Conservation (phyloP, 176 grass and related monocot genomes). For the Eremochloa ophiuroides region DNA sequence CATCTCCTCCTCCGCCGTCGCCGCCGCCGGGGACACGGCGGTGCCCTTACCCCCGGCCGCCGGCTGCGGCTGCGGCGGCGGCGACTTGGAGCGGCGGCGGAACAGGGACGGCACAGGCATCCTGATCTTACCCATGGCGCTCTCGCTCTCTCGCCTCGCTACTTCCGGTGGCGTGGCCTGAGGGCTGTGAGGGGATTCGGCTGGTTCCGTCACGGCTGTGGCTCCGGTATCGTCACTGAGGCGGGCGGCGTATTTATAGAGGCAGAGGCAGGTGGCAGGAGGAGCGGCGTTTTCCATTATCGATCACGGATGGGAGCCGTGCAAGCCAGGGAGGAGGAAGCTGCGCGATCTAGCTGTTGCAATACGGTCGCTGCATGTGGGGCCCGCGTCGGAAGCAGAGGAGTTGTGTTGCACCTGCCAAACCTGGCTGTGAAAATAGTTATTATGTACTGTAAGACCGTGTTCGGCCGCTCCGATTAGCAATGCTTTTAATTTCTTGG, state of each 20-base stretch:
- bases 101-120: conserved; percentile 65
- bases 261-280: not conserved
- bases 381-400: not conserved
- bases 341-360: not conserved
- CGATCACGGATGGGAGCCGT: not conserved
- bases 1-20: conserved; percentile 59
- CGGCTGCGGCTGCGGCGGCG: not conserved
- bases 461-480: too few relatives aligned
- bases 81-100: conserved; percentile 47
- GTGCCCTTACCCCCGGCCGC: not conserved
- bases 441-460: too few relatives aligned
- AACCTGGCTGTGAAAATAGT: not conserved
- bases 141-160: not conserved
- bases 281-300: not conserved
- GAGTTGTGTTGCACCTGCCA: not conserved
- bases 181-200: not conserved
- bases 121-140: conserved; percentile 79
- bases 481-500: too few relatives aligned
- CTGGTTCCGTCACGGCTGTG: not conserved
- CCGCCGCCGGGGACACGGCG: not conserved
- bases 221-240: not conserved
- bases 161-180: not conserved
- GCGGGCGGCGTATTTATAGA: conserved; percentile 24
- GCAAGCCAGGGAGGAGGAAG: not conserved
- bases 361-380: not conserved